These are phyloP conservation scores for Trichoderma guizhouense DNA, from an alignment of 2,329 filamentous ascomycete genomes.

Conservation along the genomic window DNA sequence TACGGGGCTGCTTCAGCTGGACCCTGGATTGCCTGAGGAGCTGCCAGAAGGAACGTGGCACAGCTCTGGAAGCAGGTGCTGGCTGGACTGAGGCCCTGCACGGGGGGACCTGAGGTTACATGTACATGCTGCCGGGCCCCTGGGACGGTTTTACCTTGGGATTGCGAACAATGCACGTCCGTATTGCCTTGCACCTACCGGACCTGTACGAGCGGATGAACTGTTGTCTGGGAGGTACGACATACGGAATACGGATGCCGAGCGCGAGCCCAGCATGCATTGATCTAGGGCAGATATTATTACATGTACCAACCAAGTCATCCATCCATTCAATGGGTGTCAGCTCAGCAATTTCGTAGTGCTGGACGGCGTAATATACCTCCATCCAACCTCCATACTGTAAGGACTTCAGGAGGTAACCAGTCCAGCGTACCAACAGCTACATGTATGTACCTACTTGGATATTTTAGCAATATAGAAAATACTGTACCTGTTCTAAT, in stretches of 20 bases:
- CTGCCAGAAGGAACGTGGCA: slow-evolving; percentile 11
- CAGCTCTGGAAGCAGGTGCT: slow-evolving; percentile 7
- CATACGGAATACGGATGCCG: not conserved
- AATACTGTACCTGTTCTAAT: not conserved
- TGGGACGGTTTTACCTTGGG: not conserved
- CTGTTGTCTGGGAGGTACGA: not conserved
- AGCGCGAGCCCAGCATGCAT: not conserved
- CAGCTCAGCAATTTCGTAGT: not conserved
- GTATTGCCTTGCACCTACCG: not conserved
- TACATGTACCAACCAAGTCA: not conserved
- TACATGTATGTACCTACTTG: not conserved
- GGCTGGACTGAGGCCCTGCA: slow-evolving; percentile 1
- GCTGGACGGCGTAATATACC: not conserved
- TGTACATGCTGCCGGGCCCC: not conserved
- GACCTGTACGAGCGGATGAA: not conserved
- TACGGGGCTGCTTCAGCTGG: not conserved
- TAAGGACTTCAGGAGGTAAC: not conserved
- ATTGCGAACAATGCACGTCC: not conserved
- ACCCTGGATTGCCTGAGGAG: not conserved
- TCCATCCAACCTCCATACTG: not conserved
- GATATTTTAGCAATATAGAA: not conserved
- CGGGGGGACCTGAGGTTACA: not conserved
- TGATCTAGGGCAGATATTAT: not conserved
- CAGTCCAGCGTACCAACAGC: not conserved
- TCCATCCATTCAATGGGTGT: not conserved